Evolutionary conservation across 139 green algal genomes (phyloP).

Genomic region (Chlamydomonas eustigma): DNA sequence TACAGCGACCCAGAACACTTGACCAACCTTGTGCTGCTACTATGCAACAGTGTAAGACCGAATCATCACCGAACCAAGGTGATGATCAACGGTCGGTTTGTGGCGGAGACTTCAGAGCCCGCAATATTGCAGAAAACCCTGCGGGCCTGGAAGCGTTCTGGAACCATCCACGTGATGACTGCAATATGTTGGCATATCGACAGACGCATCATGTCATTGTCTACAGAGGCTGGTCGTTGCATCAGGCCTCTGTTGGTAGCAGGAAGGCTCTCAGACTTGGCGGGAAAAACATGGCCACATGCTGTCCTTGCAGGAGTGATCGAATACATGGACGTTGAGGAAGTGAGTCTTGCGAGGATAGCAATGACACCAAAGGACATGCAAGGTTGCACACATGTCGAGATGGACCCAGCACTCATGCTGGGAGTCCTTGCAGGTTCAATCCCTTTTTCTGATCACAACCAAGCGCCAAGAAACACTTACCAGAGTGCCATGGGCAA

Average conservation of each 20-base stretch:
- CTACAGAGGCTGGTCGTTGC: slow-evolving; percentile 11
- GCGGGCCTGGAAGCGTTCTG: background rate
- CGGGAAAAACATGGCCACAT: background rate
- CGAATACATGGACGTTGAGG: slow-evolving; percentile 61
- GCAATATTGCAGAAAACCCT: background rate
- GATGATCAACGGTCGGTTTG: slow-evolving; percentile 54
- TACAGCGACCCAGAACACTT: background rate
- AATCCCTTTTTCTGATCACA: slow-evolving; percentile 72
- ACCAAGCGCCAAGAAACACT: slow-evolving; percentile 58
- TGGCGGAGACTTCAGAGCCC: background rate
- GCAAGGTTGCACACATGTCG: slow-evolving; percentile 65
- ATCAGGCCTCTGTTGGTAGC: slow-evolving; percentile 33
- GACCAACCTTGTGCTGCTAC: background rate
- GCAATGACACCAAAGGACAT: slow-evolving; percentile 7
- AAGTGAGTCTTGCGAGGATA: slow-evolving; percentile 45
- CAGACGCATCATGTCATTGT: background rate
- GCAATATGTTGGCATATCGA: background rate
- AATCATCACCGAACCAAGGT: background rate
- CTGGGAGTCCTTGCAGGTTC: slow-evolving; percentile 52
- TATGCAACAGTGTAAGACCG: background rate
- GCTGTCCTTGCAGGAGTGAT: slow-evolving; percentile 38
- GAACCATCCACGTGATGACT: background rate
- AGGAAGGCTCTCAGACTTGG: background rate
- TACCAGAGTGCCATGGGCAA: slow-evolving; percentile 61
- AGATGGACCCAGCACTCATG: slow-evolving; percentile 60